phyloP scores from a whole-genome alignment of 768 basidiomycete species.

The Lactarius sanguifluus region DNA sequence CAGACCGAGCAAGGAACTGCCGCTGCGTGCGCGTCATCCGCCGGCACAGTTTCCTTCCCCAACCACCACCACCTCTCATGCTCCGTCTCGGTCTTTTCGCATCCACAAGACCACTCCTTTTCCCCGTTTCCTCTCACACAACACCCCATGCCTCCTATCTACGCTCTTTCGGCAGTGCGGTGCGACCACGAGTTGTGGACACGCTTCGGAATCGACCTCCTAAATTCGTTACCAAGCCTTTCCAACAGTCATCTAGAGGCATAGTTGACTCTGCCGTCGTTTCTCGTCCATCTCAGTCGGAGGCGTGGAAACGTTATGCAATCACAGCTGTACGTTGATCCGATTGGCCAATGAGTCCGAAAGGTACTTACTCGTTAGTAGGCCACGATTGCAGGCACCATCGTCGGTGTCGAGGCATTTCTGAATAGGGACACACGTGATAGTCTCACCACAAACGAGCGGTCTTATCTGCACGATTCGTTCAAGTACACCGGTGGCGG shows the following conservation, averaged over 20 bases:
- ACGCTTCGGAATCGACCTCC: slow-evolving; percentile 35
- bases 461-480: slow-evolving; percentile 67
- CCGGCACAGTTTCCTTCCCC: slow-evolving; percentile 7
- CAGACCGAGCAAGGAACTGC: background rate
- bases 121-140: slow-evolving; percentile 29
- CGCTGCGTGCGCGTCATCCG: slow-evolving; percentile 7
- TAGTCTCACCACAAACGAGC: slow-evolving; percentile 58
- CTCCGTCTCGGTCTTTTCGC: slow-evolving; percentile 33
- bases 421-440: slow-evolving; percentile 82
- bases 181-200: slow-evolving; percentile 36
- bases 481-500: slow-evolving; percentile 87
- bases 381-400: slow-evolving; percentile 72
- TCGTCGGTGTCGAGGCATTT: slow-evolving; percentile 59
- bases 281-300: slow-evolving; percentile 38
- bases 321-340: slow-evolving; percentile 50
- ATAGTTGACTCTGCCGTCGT: slow-evolving; percentile 50
- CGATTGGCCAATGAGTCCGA: background rate
- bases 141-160: slow-evolving; percentile 31
- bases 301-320: slow-evolving; percentile 50
- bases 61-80: slow-evolving; percentile 29
- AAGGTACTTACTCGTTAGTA: slow-evolving; percentile 33
- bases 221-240: slow-evolving; percentile 32
- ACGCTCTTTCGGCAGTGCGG: slow-evolving; percentile 36
- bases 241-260: slow-evolving; percentile 41
- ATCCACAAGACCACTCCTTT: slow-evolving; percentile 30